Base-by-base conservation (phyloP, 306 rosid species). In the Delonix regia region DNA sequence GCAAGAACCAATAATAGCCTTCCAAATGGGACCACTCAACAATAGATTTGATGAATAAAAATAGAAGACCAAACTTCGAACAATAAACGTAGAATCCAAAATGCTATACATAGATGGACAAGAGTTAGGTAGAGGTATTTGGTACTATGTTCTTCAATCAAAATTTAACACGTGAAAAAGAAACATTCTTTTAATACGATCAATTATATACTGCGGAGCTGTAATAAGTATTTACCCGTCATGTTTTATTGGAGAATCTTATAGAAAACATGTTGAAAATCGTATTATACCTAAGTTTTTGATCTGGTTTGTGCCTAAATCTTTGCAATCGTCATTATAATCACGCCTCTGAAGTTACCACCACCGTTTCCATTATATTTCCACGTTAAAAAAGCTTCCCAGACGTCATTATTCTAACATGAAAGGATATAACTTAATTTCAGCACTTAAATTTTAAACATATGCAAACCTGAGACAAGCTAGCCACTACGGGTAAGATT, bases 401-500 rank as follows among this genome's bases (percentile, higher is more conserved):
- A 24, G 19, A 21, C 21, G 49, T 65, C 33, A 39, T 13, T 19
- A 65, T 65, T 39, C 33, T 36, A 65, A 12, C 30, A 10, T 65
- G 28, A 65, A 36, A 41, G 6, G 71, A 4, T 41, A 52, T 11
- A 66, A 66, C n/a, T 21, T 19, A 19, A 66, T 21, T 65, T 48
- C 57, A 51, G 24, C 24, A 18, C 21, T 6, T 51, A 18, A n/a
- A 51, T n/a, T 51, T 13, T 52, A 66, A 41, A 41, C 30, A 65
- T 8, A 10, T 19, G 14, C 72, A 45, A 82, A 93, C 99, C 99
- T 91, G 96, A 12, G 98, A 93, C 78, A 96, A 87, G 57, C 88
- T 89, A 19, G 91, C 84, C 55, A 96, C 94, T 63, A 96, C 96
- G 4, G 97, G 90, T 71, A 96, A 81, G 71, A 96, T 87, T 8